Base-by-base conservation (phyloP, 495 filamentous ascomycete species). In the Lasiosphaeriaceae sp. region DNA sequence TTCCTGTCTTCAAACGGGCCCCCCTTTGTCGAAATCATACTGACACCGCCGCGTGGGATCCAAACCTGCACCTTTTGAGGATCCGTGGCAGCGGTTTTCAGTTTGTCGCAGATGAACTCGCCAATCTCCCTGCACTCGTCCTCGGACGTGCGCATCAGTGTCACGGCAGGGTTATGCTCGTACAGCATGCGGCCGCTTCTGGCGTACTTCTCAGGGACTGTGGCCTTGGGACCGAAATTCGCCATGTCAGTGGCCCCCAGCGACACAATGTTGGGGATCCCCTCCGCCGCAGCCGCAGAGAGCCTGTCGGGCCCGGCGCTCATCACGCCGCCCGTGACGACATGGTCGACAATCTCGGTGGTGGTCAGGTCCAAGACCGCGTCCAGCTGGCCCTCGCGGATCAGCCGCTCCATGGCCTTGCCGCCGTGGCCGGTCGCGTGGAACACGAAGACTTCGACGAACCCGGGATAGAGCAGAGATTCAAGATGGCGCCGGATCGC, bases 351-450 rank as follows among this genome's bases (percentile, higher is more conserved):
- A 3, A 90, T 71, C 65, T 90, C 87, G 0, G 83, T 86, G 0
- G 86, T 89, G 2, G 87, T 90, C 5, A 90, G 56, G 57, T 90
- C 86, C 2, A 88, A 64, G 0, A 90, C 75, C 2, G 80, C 86
- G 51, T 87, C 80, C 0, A 90, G 62, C 12, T 68, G 72, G 1
- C 69, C 71, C 47, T 85, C 80, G 1, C 49, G 34, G 0, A 86
- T 69, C 3, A 89, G 67, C 1, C 83, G 72, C 65, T 90, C 87
- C 86, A 90, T 81, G 1, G 86, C 83, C 22, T 75, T 71, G 0
- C 86, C 86, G 3, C 87, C 86, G 17, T 78, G 71, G 1, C 86
- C 87, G 0, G 86, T 89, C 8, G 85, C 84, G 57, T 89, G 86
- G 61, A 89, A 89, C 11, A 49, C 74, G 56, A 81, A 85, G 11